These are phyloP conservation scores for Pseudogymnoascus sp. DNA, from an alignment of 2,329 filamentous ascomycete species.

Conservation along the genomic window DNA sequence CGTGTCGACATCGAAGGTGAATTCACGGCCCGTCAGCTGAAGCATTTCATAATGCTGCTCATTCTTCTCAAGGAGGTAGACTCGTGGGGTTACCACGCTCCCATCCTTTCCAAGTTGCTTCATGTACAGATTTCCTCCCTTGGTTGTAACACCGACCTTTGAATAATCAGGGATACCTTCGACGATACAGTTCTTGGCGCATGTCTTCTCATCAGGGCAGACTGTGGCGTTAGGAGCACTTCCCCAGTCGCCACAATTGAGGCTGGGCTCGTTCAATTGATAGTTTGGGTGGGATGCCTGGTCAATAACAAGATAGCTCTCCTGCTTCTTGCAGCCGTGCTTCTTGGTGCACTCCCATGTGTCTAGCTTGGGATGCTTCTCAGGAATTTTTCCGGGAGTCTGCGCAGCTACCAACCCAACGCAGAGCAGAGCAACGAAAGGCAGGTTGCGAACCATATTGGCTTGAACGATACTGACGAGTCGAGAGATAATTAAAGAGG, in stretches of 20 bases:
- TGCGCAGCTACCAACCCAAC: conserved; percentile 26
- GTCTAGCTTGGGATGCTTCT: conserved; percentile 42
- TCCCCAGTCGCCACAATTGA: conserved; percentile 29
- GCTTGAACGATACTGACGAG: not conserved
- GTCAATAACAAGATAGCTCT: conserved; percentile 43
- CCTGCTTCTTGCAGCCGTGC: conserved; percentile 39
- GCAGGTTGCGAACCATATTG: conserved; percentile 3
- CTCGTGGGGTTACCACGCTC: conserved; percentile 31
- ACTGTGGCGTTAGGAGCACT: conserved; percentile 33
- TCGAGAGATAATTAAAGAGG: not conserved
- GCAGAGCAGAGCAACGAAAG: not conserved
- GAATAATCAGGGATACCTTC: conserved; percentile 43
- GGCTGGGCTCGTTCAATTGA: conserved; percentile 28
- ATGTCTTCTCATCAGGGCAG: conserved; percentile 42
- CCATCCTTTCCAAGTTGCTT: conserved; percentile 20
- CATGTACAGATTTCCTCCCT: conserved; percentile 31
- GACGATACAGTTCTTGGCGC: conserved; percentile 46
- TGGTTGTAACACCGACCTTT: conserved; percentile 34
- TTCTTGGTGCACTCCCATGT: conserved; percentile 45
- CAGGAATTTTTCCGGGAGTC: conserved; percentile 33
- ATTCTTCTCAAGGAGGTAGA: conserved; percentile 36
- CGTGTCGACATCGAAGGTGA: conserved; percentile 37
- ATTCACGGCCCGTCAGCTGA: conserved; percentile 35
- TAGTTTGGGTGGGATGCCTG: conserved; percentile 39
- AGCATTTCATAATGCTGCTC: conserved; percentile 38